Evolutionary conservation across 1,139 yeast species (phyloP).

Genomic region (Kodamaea alishanica): DNA sequence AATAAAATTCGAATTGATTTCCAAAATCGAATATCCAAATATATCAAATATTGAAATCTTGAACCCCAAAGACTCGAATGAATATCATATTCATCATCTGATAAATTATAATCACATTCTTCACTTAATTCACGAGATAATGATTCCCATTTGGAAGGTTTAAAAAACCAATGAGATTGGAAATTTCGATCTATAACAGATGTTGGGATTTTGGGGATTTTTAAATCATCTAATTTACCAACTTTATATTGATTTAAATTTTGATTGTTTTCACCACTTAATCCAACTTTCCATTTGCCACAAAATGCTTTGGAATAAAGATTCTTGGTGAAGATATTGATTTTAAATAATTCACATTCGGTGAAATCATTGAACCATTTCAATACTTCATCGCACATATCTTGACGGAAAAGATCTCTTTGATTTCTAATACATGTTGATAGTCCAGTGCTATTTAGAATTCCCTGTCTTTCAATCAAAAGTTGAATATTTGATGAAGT

Average conservation of each 20-base stretch:
- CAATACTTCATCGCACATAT: slow-evolving; percentile 71
- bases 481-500: slow-evolving; percentile 50
- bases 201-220: slow-evolving; percentile 34
- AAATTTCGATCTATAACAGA: slow-evolving; percentile 5
- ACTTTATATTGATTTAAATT: slow-evolving; percentile 19
- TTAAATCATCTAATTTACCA: slow-evolving; percentile 33
- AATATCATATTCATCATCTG: slow-evolving; percentile 25
- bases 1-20: slow-evolving; percentile 57
- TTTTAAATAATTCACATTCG: slow-evolving; percentile 51
- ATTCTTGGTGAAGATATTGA: slow-evolving; percentile 46
- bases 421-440: slow-evolving; percentile 63
- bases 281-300: slow-evolving; percentile 54
- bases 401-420: slow-evolving; percentile 74
- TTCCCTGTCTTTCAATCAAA: slow-evolving; percentile 51
- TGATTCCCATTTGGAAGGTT: slow-evolving; percentile 37
- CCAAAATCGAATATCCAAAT: slow-evolving; percentile 71
- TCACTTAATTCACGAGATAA: slow-evolving; percentile 39
- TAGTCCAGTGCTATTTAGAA: slow-evolving; percentile 57
- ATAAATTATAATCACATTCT: slow-evolving; percentile 44
- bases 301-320: slow-evolving; percentile 53
- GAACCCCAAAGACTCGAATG: slow-evolving; percentile 51
- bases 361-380: slow-evolving; percentile 62
- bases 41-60: slow-evolving; percentile 70
- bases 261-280: slow-evolving; percentile 10
- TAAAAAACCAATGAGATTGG: slow-evolving; percentile 35